Conservation (phyloP, 2,329 filamentous ascomycete species). For the Geoglossum cookeanum region DNA sequence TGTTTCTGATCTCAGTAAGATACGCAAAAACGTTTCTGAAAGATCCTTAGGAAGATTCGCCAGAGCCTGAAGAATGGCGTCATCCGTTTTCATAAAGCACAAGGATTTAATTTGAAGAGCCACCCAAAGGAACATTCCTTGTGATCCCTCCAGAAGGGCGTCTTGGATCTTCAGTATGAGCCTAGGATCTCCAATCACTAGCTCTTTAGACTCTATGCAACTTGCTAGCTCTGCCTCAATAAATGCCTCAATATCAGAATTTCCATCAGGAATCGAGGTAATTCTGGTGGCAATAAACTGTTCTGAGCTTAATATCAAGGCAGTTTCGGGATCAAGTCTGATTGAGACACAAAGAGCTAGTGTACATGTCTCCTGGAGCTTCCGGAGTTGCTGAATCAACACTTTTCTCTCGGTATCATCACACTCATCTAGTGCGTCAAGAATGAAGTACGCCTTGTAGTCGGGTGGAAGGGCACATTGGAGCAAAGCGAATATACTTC, state of each 20-base stretch:
- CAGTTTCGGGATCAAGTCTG: constrained; percentile 11
- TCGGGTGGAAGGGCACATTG: constrained; percentile 7
- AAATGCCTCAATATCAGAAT: constrained; percentile 14
- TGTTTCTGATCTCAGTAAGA: constrained; percentile 12
- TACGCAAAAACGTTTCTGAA: constrained; percentile 16
- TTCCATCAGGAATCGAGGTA: constrained; percentile 12
- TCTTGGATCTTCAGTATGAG: constrained; percentile 15
- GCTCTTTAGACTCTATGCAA: constrained; percentile 8
- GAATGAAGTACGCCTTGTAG: constrained; percentile 15
- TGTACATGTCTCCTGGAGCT: constrained; percentile 12
- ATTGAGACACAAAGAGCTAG: constrained; percentile 14
- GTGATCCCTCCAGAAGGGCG: constrained; percentile 13
- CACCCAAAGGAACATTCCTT: constrained; percentile 24
- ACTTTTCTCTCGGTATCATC: constrained; percentile 5
- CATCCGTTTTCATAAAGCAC: constrained; percentile 20
- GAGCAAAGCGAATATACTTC: constrained; percentile 12
- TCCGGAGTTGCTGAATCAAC: constrained; percentile 9
- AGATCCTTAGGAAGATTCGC: constrained; percentile 16
- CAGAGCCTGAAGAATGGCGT: constrained; percentile 18
- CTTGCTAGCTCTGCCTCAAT: constrained; percentile 14
- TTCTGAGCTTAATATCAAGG: constrained; percentile 5
- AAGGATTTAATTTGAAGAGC: constrained; percentile 19
- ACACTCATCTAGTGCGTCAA: constrained; percentile 21
- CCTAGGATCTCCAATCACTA: constrained; percentile 13
- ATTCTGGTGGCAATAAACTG: constrained; percentile 5